Conservation (phyloP, 139 green algal genomes). For the Micromonas pusilla region DNA sequence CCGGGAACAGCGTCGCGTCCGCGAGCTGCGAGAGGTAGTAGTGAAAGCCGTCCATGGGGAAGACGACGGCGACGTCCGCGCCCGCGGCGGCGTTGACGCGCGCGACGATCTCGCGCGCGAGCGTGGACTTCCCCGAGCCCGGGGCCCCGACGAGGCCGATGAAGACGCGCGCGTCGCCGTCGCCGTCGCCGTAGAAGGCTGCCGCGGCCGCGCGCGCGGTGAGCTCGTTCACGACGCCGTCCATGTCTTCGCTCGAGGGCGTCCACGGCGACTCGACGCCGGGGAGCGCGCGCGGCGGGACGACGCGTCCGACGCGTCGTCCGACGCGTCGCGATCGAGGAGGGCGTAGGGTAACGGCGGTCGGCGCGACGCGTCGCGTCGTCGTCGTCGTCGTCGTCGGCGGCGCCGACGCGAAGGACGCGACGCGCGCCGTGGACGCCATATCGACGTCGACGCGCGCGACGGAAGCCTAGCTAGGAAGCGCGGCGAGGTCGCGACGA, state of each 20-base stretch:
- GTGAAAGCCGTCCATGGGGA: constrained; percentile 86
- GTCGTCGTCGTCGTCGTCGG: no score
- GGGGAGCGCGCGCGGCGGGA: neutral
- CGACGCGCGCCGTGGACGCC: no score
- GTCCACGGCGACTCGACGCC: neutral
- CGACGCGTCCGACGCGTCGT: neutral
- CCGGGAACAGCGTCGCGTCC: constrained; percentile 37
- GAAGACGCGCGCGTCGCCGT: constrained; percentile 26
- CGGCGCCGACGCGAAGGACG: neutral
- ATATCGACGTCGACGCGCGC: no score
- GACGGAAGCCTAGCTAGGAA: no score
- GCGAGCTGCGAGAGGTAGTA: constrained; percentile 60
- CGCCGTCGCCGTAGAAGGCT: neutral
- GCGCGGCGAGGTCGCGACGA: no score
- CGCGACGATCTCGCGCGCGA: constrained; percentile 45
- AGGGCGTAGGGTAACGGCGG: no score
- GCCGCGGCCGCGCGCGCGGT: neutral
- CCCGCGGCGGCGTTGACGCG: constrained; percentile 43
- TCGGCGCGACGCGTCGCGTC: no score
- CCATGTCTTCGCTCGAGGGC: neutral
- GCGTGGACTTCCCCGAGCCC: constrained; percentile 70
- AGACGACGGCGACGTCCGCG: constrained; percentile 29
- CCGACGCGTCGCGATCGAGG: no score
- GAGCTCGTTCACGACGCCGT: neutral
- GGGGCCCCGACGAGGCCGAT: constrained; percentile 72